Conservation (phyloP, 1,284 basidiomycete species). For the Boletus sp. region DNA sequence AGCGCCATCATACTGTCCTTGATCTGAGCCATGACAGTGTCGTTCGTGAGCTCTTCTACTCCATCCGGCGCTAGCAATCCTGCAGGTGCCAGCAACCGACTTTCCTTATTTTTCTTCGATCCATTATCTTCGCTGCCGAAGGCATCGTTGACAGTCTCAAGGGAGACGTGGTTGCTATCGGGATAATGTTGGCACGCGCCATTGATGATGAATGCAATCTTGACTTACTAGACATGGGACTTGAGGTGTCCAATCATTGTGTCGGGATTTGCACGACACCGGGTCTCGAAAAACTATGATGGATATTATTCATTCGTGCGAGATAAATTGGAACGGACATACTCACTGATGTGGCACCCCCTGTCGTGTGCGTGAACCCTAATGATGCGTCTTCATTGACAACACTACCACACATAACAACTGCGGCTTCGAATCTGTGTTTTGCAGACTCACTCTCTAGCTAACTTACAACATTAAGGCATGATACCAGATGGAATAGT, state of each 20-base stretch:
- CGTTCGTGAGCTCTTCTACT: background rate
- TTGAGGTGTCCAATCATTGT: constrained; percentile 4
- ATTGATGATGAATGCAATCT: background rate
- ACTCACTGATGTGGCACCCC: background rate
- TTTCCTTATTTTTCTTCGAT: background rate
- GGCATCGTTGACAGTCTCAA: background rate
- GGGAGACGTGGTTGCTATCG: constrained; percentile 1
- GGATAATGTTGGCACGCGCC: background rate
- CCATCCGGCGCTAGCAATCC: background rate
- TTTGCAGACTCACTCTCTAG: too few species aligned
- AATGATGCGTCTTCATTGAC: constrained; percentile 16
- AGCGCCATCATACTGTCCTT: background rate
- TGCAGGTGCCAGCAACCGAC: too few species aligned
- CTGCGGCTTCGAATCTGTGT: constrained; percentile 8
- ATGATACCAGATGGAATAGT: too few species aligned
- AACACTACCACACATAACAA: constrained; percentile 18
- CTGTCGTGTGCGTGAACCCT: background rate
- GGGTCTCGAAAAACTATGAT: constrained; percentile 3
- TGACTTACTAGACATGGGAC: constrained; percentile 8
- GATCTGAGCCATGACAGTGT: background rate
- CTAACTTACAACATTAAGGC: too few species aligned
- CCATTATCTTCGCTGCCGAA: background rate
- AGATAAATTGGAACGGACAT: background rate
- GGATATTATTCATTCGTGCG: background rate
- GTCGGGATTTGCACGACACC: background rate